phyloP scores from a whole-genome alignment of 2,329 filamentous ascomycete species.

The Pestalotiopsis sp. region DNA sequence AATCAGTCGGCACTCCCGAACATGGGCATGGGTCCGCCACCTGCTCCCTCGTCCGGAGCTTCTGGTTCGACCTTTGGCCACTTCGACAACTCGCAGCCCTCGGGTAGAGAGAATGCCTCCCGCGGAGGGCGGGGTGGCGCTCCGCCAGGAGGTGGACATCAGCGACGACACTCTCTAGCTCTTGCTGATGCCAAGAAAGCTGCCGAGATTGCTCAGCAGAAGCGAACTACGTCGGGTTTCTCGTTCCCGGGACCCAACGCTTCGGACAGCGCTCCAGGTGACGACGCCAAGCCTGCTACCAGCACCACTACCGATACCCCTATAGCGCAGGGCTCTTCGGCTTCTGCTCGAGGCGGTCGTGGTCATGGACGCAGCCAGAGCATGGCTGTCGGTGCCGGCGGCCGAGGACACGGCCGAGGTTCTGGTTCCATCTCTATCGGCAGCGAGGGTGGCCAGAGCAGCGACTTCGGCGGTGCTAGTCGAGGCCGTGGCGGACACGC shows the following conservation, averaged over 20 bases:
- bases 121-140: slow-evolving; percentile 73
- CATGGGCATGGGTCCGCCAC: slow-evolving; percentile 85
- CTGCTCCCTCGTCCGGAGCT: slow-evolving; percentile 88
- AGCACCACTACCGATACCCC: slow-evolving; percentile 42
- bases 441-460: slow-evolving; percentile 40
- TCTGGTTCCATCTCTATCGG: slow-evolving; percentile 60
- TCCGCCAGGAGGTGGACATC: slow-evolving; percentile 75
- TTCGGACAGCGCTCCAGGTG: slow-evolving; percentile 58
- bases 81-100: slow-evolving; percentile 65
- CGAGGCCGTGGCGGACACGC: slow-evolving; percentile 71
- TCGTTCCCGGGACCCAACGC: slow-evolving; percentile 85
- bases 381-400: slow-evolving; percentile 75
- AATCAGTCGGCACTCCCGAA: slow-evolving; percentile 97
- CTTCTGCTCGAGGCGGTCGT: slow-evolving; percentile 55
- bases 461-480: slow-evolving; percentile 66
- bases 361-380: slow-evolving; percentile 83
- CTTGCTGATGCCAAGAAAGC: slow-evolving; percentile 97
- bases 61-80: slow-evolving; percentile 80
- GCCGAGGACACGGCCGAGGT: slow-evolving; percentile 70
- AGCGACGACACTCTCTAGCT: slow-evolving; percentile 91
- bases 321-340: slow-evolving; percentile 43
- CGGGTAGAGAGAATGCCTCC: slow-evolving; percentile 68
- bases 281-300: slow-evolving; percentile 57
- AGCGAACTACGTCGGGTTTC: slow-evolving; percentile 90
- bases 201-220: slow-evolving; percentile 94